These are phyloP conservation scores for Daldinia sp. DNA, from an alignment of 2,329 filamentous ascomycete species.

Conservation along the genomic window DNA sequence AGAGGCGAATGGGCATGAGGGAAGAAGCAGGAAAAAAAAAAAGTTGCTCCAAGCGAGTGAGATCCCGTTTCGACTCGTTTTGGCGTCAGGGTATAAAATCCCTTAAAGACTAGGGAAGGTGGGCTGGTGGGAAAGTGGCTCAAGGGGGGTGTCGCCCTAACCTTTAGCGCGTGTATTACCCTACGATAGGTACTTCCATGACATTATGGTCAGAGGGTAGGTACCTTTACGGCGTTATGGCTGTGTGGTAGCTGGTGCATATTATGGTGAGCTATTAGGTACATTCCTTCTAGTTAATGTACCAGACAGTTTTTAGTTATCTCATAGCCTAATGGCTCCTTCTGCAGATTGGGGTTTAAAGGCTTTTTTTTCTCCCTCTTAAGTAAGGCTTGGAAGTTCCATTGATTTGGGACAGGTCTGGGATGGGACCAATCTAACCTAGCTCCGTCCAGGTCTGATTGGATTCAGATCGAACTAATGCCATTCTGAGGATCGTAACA, in stretches of 20 bases:
- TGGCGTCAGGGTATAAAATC: constrained; percentile 29
- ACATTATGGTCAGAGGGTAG: too few species aligned
- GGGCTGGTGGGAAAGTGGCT: constrained; percentile 16
- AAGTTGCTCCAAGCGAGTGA: constrained; percentile 21
- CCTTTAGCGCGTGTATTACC: constrained; percentile 1
- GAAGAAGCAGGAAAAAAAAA: constrained; percentile 24
- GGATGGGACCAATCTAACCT: constrained; percentile 15
- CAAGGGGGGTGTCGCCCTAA: constrained; percentile 30
- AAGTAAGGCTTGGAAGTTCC: constrained; percentile 35
- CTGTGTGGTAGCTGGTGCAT: neutral
- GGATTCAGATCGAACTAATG: constrained; percentile 20
- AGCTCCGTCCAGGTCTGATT: constrained; percentile 16
- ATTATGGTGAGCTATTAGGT: neutral
- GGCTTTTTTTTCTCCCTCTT: too few species aligned
- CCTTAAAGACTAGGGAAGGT: constrained; percentile 27
- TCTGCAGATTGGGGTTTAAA: constrained; percentile 8
- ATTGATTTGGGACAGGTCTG: constrained; percentile 38
- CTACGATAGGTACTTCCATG: too few species aligned
- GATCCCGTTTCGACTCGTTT: constrained; percentile 33
- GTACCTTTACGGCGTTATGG: neutral
- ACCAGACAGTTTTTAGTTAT: neutral
- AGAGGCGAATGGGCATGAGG: constrained; percentile 6
- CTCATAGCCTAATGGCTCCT: neutral
- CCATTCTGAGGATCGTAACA: constrained; percentile 19
- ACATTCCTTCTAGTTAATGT: too few species aligned